Conservation (phyloP, 495 filamentous ascomycete genomes). For the Tuber borchii region DNA sequence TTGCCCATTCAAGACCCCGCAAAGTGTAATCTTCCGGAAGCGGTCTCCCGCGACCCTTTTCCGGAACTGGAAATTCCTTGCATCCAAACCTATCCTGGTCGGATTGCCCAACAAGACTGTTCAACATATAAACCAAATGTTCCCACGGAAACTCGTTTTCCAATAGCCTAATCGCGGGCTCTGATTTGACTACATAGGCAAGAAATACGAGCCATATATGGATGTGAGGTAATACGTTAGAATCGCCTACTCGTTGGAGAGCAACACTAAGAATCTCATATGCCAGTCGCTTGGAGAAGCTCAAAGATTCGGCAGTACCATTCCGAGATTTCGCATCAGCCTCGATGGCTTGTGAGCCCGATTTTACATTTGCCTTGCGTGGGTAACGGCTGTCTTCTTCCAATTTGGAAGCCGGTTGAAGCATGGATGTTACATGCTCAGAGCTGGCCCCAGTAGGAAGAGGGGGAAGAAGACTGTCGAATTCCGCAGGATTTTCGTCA, state of each 20-base stretch:
- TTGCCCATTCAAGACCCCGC: slow-evolving; percentile 66
- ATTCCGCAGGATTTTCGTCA: slow-evolving; percentile 31
- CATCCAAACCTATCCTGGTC: slow-evolving; percentile 48
- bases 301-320: slow-evolving; percentile 29
- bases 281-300: slow-evolving; percentile 35
- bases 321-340: slow-evolving; percentile 10
- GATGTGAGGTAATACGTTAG: slow-evolving; percentile 58
- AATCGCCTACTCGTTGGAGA: slow-evolving; percentile 56
- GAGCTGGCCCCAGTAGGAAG: slow-evolving; percentile 31
- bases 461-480: slow-evolving; percentile 36
- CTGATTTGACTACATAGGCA: slow-evolving; percentile 52
- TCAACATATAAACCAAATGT: slow-evolving; percentile 57
- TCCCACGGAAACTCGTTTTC: slow-evolving; percentile 62
- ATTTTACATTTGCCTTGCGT: background rate
- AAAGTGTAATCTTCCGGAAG: slow-evolving; percentile 79
- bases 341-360: background rate
- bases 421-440: slow-evolving; percentile 33
- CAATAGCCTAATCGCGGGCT: slow-evolving; percentile 50
- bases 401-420: slow-evolving; percentile 21
- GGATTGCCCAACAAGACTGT: slow-evolving; percentile 51
- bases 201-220: slow-evolving; percentile 68
- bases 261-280: slow-evolving; percentile 45
- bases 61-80: slow-evolving; percentile 50
- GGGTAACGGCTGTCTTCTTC: slow-evolving; percentile 16
- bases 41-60: slow-evolving; percentile 53